Evolutionary conservation across 1,284 basidiomycete species (phyloP).

Genomic region (Cerrena zonata): DNA sequence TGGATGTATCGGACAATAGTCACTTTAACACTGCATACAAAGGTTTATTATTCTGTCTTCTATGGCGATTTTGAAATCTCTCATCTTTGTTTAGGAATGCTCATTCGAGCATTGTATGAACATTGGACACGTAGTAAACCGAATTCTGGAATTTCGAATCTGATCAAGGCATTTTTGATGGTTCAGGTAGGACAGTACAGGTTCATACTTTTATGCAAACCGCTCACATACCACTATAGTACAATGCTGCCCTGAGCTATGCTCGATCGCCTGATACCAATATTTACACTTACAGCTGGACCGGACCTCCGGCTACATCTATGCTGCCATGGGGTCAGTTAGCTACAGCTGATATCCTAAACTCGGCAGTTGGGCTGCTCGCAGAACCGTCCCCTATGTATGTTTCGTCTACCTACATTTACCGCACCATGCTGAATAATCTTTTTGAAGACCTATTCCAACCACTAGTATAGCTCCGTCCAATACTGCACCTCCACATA

Average conservation of each 20-base stretch:
- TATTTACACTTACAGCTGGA: slow-evolving; percentile 4
- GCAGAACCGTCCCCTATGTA: too few relatives aligned
- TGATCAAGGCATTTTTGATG: slow-evolving; percentile 4
- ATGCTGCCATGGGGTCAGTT: slow-evolving; percentile 8
- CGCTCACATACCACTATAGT: neutral
- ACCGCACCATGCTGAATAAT: too few relatives aligned
- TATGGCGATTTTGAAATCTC: too few relatives aligned
- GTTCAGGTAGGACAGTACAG: slow-evolving; percentile 4
- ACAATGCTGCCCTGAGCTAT: slow-evolving; percentile 4
- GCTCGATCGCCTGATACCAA: neutral
- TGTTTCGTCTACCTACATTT: too few relatives aligned
- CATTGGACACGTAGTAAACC: slow-evolving; percentile 2
- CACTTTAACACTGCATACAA: neutral
- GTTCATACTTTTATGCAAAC: neutral
- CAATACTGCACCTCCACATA: too few relatives aligned
- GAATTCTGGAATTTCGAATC: neutral
- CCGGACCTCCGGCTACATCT: slow-evolving; percentile 4
- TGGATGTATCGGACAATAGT: neutral
- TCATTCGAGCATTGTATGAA: slow-evolving; percentile 7
- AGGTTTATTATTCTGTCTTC: too few relatives aligned
- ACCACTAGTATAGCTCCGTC: too few relatives aligned
- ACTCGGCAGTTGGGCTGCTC: slow-evolving; percentile 7
- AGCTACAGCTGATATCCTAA: slow-evolving; percentile 9
- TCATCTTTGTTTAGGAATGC: too few relatives aligned
- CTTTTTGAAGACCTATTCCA: too few relatives aligned